Evolutionary conservation across 148 eudicot species (phyloP).

Genomic region (Vaccinium vitisidaea): DNA sequence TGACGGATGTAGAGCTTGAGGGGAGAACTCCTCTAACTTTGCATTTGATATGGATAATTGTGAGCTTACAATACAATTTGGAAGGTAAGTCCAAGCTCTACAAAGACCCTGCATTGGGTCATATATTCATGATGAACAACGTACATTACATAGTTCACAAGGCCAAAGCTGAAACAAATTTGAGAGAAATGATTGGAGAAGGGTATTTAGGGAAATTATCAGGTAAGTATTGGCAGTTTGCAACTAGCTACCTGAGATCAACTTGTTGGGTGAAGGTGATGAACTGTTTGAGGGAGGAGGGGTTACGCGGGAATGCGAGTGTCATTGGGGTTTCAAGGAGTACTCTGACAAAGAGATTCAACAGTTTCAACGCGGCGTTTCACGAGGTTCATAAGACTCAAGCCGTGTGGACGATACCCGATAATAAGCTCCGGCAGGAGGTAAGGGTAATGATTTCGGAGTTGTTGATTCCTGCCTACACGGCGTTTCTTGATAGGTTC

Average conservation of each 20-base stretch:
- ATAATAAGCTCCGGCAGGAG: slow-evolving; percentile 71
- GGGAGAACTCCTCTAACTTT: slow-evolving; percentile 51
- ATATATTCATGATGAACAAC: too few relatives aligned
- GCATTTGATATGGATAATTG: not conserved
- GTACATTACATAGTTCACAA: too few relatives aligned
- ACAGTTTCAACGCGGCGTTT: slow-evolving; percentile 67
- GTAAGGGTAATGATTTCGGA: slow-evolving; percentile 69
- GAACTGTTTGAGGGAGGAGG: slow-evolving; percentile 80
- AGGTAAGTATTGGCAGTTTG: slow-evolving; percentile 53
- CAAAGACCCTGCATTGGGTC: too few relatives aligned
- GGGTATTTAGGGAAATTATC: slow-evolving; percentile 53
- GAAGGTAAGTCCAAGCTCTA: too few relatives aligned
- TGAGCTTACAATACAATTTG: too few relatives aligned
- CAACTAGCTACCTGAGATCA: slow-evolving; percentile 57
- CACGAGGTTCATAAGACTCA: slow-evolving; percentile 84
- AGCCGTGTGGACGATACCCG: slow-evolving; percentile 64
- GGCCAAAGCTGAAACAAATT: too few relatives aligned
- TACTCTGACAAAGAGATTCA: slow-evolving; percentile 69
- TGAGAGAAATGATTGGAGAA: too few relatives aligned
- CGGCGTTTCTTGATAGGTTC: slow-evolving; percentile 70
- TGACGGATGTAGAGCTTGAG: slow-evolving; percentile 21
- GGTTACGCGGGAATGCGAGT: slow-evolving; percentile 69
- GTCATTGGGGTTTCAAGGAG: slow-evolving; percentile 67
- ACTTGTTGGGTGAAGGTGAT: slow-evolving; percentile 67
- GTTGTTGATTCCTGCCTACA: slow-evolving; percentile 71